phyloP scores from a whole-genome alignment of 768 basidiomycete species.

The Hypholoma sublateritium region DNA sequence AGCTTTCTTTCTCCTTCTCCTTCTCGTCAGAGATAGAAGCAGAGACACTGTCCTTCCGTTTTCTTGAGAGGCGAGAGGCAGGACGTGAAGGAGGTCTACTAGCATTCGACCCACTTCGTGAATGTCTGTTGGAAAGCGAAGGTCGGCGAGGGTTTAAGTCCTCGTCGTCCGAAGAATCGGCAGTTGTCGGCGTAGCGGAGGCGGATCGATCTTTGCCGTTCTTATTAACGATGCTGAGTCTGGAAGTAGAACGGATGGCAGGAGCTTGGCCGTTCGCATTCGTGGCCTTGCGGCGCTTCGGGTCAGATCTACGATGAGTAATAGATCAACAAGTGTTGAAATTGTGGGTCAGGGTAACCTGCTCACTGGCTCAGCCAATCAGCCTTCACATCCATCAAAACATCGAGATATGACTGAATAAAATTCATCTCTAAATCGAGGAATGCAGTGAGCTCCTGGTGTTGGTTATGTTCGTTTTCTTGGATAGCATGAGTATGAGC shows the following conservation, averaged over 20 bases:
- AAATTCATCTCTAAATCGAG: constrained; percentile 76
- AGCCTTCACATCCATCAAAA: constrained; percentile 65
- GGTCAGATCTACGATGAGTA: background rate
- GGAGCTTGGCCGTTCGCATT: background rate
- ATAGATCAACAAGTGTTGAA: background rate
- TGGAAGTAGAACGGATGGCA: background rate
- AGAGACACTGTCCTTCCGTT: constrained; percentile 58
- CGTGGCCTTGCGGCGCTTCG: background rate
- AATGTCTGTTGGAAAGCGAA: constrained; percentile 24
- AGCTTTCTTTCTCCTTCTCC: constrained; percentile 36
- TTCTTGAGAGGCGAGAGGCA: constrained; percentile 59
- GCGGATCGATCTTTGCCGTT: background rate
- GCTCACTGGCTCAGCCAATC: constrained; percentile 70
- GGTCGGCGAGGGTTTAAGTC: constrained; percentile 23
- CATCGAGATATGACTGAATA: constrained; percentile 69
- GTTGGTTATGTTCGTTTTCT: constrained; percentile 72
- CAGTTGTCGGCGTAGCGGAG: constrained; percentile 10
- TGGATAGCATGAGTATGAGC: constrained; percentile 78
- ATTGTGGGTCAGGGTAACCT: background rate
- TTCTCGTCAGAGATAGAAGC: constrained; percentile 25
- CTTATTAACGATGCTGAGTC: background rate
- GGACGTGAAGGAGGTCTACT: constrained; percentile 51
- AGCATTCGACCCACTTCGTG: constrained; percentile 42
- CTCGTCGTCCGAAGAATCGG: constrained; percentile 41
- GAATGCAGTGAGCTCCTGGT: constrained; percentile 68